Conservation (phyloP, 257 asterid species). For the Mitragyna speciosa region DNA sequence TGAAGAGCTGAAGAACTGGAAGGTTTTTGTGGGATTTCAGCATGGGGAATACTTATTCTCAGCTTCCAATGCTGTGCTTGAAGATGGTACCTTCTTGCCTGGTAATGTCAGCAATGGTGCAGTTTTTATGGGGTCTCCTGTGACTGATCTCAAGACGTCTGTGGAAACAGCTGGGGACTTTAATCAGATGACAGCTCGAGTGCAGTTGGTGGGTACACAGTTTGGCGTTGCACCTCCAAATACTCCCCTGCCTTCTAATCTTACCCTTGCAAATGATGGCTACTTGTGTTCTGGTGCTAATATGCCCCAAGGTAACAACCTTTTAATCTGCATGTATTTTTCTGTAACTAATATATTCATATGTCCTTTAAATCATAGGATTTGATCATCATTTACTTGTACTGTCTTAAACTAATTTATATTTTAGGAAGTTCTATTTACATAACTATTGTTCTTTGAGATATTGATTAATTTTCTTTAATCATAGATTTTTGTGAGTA, state of each 20-base stretch:
- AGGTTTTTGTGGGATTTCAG: conserved; percentile 63
- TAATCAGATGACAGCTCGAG: conserved; percentile 48
- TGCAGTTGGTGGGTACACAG: conserved; percentile 60
- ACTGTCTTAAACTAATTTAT: not conserved
- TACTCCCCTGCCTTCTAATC: conserved; percentile 49
- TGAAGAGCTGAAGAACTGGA: conserved; percentile 55
- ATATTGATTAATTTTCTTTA: not conserved
- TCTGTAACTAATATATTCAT: not conserved
- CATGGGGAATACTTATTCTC: conserved; percentile 57
- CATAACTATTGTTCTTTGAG: not conserved
- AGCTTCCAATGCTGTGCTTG: conserved; percentile 53
- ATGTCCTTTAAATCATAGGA: not conserved
- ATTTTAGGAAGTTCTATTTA: not conserved
- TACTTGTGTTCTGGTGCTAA: conserved; percentile 39
- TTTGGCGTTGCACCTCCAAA: conserved; percentile 50
- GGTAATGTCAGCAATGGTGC: conserved; percentile 62
- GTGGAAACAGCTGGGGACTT: conserved; percentile 64
- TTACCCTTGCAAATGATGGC: conserved; percentile 61
- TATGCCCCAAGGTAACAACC: conserved; percentile 35
- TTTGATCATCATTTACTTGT: not conserved
- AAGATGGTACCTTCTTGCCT: conserved; percentile 53
- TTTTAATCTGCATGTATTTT: not conserved
- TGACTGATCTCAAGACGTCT: conserved; percentile 51
- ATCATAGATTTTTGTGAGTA: not conserved
- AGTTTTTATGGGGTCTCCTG: conserved; percentile 47